Conservation (phyloP, 768 basidiomycete species). For the Psilocybe sp. region DNA sequence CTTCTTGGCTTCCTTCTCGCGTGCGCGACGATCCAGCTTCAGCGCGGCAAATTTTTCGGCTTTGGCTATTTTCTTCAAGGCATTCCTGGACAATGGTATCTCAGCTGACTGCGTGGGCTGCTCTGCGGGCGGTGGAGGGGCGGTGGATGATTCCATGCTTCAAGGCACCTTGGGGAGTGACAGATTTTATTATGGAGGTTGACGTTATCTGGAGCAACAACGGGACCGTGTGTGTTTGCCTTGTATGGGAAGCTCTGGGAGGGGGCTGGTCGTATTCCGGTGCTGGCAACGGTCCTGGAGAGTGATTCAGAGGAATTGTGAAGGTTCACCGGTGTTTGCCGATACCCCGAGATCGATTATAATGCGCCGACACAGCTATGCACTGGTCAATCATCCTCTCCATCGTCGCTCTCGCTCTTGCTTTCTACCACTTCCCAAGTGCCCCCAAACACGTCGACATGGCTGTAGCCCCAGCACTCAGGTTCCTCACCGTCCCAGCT, state of each 20-base stretch:
- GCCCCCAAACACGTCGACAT: constrained; percentile 17
- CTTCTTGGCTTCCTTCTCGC: constrained; percentile 75
- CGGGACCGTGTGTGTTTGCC: too few species aligned
- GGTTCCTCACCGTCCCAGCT: constrained; percentile 53
- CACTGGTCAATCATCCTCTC: constrained; percentile 20
- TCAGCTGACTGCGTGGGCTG: constrained; percentile 19
- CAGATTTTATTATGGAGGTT: not conserved
- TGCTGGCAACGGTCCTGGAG: too few species aligned
- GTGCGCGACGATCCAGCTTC: constrained; percentile 73
- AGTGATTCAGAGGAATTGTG: not conserved
- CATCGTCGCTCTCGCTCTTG: constrained; percentile 20
- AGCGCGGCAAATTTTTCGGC: constrained; percentile 59
- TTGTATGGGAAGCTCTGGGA: too few species aligned
- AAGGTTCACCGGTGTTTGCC: constrained; percentile 39
- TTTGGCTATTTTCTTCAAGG: constrained; percentile 73
- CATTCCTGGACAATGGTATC: constrained; percentile 61
- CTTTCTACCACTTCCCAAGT: constrained; percentile 21
- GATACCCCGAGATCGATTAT: constrained; percentile 39
- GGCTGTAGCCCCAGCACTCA: constrained; percentile 35
- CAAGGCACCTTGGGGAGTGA: not conserved
- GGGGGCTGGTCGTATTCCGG: too few species aligned
- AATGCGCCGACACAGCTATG: constrained; percentile 9
- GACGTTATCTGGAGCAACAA: not conserved
- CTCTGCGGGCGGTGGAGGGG: constrained; percentile 2
- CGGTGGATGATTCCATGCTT: too few species aligned